A percentile compares a stretch with the other conserved stretches of the same genome.
Conservation (phyloP, 2,329 filamentous ascomycete genomes). For the Acrocalymma vagum region DNA sequence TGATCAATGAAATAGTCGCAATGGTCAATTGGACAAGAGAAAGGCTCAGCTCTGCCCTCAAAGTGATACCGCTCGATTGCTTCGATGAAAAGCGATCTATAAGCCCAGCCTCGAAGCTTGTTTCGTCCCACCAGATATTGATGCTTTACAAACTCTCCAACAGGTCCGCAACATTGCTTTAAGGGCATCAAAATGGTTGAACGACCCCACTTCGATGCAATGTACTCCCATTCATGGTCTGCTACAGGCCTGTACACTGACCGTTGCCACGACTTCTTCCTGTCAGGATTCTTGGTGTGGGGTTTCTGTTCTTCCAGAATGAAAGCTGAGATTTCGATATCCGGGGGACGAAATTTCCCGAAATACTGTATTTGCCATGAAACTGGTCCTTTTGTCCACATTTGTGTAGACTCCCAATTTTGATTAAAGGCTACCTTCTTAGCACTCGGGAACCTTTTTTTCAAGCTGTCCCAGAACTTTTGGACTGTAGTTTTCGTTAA, state of each 20-base stretch:
- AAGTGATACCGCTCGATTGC: slow-evolving; percentile 19
- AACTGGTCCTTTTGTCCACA: slow-evolving; percentile 2
- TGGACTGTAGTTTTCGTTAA: background rate
- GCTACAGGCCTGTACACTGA: slow-evolving; percentile 7
- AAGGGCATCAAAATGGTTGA: slow-evolving; percentile 12
- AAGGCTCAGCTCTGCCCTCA: too few relatives aligned
- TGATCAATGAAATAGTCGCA: too few relatives aligned
- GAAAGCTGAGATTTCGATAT: slow-evolving; percentile 11
- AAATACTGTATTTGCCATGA: background rate
- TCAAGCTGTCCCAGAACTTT: slow-evolving; percentile 13
- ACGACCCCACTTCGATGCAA: slow-evolving; percentile 1
- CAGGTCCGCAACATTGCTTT: slow-evolving; percentile 12
- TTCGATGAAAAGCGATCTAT: slow-evolving; percentile 12
- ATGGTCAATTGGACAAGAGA: too few relatives aligned
- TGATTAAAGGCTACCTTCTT: slow-evolving; percentile 11
- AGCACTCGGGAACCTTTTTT: slow-evolving; percentile 8
- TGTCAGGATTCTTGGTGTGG: background rate
- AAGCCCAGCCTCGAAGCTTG: slow-evolving; percentile 4
- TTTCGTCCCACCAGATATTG: slow-evolving; percentile 1
- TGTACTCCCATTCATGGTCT: slow-evolving; percentile 7
- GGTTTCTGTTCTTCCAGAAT: background rate
- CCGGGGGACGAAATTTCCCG: slow-evolving; percentile 7
- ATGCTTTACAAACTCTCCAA: slow-evolving; percentile 13
- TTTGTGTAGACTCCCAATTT: slow-evolving; percentile 9
- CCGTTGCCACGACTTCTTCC: slow-evolving; percentile 9